phyloP scores from a whole-genome alignment of 306 rosid species.

The Sophora flavescens region DNA sequence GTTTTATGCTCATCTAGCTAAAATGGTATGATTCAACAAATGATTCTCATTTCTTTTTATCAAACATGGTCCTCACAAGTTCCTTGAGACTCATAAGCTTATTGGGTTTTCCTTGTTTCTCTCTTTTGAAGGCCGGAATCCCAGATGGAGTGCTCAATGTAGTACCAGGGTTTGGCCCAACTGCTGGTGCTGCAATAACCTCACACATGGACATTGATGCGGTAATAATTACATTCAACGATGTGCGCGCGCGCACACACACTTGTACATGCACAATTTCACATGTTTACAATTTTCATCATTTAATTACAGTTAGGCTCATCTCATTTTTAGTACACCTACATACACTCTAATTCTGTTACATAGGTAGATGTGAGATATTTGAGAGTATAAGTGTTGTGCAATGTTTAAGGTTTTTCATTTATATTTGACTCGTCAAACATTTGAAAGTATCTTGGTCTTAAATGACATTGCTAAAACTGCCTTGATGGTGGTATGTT shows the following conservation, averaged over 20 bases:
- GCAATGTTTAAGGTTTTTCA: neutral
- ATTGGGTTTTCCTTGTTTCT: neutral
- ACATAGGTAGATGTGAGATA: neutral
- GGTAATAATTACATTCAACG: constrained; percentile 46
- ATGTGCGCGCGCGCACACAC: too few relatives aligned
- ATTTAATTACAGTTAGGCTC: too few relatives aligned
- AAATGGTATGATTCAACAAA: constrained; percentile 55
- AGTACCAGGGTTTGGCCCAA: constrained; percentile 73
- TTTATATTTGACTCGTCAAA: neutral
- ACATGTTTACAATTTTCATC: too few relatives aligned
- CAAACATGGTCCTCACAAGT: neutral
- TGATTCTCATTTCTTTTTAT: neutral
- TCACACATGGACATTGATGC: constrained; percentile 83
- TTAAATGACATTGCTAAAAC: neutral
- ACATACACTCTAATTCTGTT: too few relatives aligned
- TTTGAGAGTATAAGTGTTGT: neutral
- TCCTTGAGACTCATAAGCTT: neutral
- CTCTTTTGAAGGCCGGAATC: constrained; percentile 68
- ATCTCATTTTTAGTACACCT: neutral
- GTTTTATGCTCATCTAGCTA: constrained; percentile 77
- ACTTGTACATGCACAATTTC: too few relatives aligned
- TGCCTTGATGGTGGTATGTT: neutral
- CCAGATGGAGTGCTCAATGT: constrained; percentile 90
- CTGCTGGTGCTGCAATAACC: constrained; percentile 79
- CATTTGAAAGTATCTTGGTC: neutral